Conservation (phyloP, 2,329 filamentous ascomycete species). For the Fusarium luffae region DNA sequence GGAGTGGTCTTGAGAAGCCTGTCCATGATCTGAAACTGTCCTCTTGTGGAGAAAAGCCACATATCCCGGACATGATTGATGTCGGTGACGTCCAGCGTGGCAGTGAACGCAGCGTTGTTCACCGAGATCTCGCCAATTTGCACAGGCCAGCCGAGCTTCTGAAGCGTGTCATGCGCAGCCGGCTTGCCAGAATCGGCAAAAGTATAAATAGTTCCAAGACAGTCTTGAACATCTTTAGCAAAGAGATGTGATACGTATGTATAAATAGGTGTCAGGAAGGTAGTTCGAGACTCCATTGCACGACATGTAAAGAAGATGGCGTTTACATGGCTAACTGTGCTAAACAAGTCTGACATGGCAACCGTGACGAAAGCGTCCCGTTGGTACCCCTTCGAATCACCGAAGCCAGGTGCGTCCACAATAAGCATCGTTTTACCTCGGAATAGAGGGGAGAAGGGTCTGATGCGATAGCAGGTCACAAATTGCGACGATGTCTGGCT, state of each 20-base stretch:
- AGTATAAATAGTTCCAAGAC: not conserved
- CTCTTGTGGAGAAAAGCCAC: not conserved
- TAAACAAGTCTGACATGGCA: not conserved
- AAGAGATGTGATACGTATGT: not conserved
- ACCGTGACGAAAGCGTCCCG: not conserved
- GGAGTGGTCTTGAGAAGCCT: not conserved
- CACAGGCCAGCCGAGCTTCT: not conserved
- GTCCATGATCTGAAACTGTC: not conserved
- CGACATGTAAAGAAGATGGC: not conserved
- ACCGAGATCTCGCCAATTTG: not conserved
- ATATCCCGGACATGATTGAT: not conserved
- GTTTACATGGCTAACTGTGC: conserved; percentile 4
- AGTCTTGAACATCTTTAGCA: not conserved
- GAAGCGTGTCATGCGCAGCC: not conserved
- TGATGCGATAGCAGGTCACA: conserved; percentile 1
- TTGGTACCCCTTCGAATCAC: not conserved
- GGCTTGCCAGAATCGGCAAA: not conserved
- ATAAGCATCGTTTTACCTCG: conserved; percentile 1
- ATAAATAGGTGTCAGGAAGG: not conserved
- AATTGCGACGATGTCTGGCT: not conserved
- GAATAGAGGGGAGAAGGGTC: not conserved
- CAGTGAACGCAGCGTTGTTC: not conserved
- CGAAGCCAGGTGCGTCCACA: not conserved
- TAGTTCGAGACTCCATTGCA: not conserved
- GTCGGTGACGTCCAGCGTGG: not conserved